phyloP scores from a whole-genome alignment of 768 basidiomycete genomes.

The Lactarius trivialis region DNA sequence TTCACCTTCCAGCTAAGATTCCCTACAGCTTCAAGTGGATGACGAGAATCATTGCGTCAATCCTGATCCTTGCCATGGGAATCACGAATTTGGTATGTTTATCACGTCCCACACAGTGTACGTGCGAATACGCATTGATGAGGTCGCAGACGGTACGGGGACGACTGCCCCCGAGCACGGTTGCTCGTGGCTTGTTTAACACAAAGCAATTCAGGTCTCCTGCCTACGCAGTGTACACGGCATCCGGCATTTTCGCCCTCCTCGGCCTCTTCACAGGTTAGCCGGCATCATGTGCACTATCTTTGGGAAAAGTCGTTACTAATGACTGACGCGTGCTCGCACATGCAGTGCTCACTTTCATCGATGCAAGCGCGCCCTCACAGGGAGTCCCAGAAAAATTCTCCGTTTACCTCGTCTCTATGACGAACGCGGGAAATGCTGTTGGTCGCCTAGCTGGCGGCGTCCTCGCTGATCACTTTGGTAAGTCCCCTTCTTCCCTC shows the following conservation, averaged over 20 bases:
- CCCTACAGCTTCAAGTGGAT: slow-evolving; percentile 63
- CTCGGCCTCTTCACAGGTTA: slow-evolving; percentile 55
- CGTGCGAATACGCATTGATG: slow-evolving; percentile 11
- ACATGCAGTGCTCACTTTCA: slow-evolving; percentile 55
- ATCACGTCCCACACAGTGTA: slow-evolving; percentile 6
- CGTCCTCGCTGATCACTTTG: slow-evolving; percentile 45
- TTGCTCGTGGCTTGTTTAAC: slow-evolving; percentile 54
- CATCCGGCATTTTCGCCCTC: slow-evolving; percentile 50
- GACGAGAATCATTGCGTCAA: slow-evolving; percentile 62
- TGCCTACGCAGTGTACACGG: slow-evolving; percentile 51
- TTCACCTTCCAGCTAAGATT: background rate
- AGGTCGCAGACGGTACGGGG: slow-evolving; percentile 32
- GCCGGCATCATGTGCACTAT: background rate
- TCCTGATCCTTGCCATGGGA: slow-evolving; percentile 46
- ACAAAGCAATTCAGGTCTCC: slow-evolving; percentile 47
- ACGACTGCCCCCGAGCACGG: slow-evolving; percentile 48
- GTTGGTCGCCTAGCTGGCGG: slow-evolving; percentile 56
- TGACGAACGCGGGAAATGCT: slow-evolving; percentile 60
- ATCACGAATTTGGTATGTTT: slow-evolving; percentile 44
- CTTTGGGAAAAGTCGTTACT: background rate
- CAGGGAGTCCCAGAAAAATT: slow-evolving; percentile 45
- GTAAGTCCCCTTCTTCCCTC: slow-evolving; percentile 28
- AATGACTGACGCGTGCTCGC: background rate
- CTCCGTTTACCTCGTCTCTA: slow-evolving; percentile 57
- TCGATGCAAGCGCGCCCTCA: slow-evolving; percentile 48